Conservation (phyloP, 2,329 filamentous ascomycete genomes). For the Neofusicoccum kwambonambiense region DNA sequence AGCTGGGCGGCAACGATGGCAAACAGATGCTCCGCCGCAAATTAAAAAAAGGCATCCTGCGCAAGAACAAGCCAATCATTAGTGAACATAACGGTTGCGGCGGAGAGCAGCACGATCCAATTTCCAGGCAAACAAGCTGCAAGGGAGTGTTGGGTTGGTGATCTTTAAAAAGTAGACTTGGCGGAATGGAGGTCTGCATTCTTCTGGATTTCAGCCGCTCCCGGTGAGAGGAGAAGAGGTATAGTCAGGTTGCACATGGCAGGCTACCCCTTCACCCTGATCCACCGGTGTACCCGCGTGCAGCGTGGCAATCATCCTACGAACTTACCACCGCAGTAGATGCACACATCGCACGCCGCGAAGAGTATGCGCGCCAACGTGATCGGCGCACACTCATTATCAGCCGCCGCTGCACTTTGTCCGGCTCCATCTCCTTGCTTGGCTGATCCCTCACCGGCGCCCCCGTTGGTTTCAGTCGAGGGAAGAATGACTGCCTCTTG, state of each 20-base stretch:
- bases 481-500: background rate
- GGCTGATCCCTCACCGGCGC: background rate
- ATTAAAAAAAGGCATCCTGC: background rate
- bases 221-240: background rate
- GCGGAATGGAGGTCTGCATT: conserved; percentile 6
- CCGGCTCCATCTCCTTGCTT: conserved; percentile 11
- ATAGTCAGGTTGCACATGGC: background rate
- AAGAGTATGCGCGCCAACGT: conserved; percentile 34
- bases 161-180: background rate
- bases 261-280: background rate
- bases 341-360: conserved; percentile 36
- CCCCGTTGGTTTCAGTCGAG: conserved; percentile 5
- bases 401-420: background rate
- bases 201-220: background rate
- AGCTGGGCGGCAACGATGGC: background rate
- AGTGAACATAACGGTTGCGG: background rate
- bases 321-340: conserved; percentile 39
- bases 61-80: background rate
- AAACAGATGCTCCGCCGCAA: background rate
- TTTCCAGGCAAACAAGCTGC: conserved; percentile 3
- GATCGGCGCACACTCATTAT: background rate
- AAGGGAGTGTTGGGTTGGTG: background rate
- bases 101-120: background rate
- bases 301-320: conserved; percentile 21
- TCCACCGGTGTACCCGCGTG: background rate